Evolutionary conservation across 2,329 filamentous ascomycete species (phyloP), one percentile per base, ranked within the genome.

Genomic region (Venturia asperata): DNA sequence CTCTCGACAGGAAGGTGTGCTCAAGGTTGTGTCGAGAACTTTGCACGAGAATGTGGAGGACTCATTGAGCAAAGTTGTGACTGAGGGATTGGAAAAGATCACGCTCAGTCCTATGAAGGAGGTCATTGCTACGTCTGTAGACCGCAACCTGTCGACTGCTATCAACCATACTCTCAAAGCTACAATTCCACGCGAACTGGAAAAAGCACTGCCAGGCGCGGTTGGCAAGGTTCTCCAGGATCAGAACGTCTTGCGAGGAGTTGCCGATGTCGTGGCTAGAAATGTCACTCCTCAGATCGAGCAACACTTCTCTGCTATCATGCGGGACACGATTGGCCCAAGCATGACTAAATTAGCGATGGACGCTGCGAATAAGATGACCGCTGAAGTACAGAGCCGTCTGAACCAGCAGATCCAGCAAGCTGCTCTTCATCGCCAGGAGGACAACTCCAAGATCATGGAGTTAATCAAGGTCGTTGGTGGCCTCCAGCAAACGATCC

Each of bases 91-190:
- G 69, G 84, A 90, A 67, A 82, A 86, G 65, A 82, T 86, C 17
- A 85, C 97, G 56, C 80, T 96, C 63, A 93, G 94, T 13, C 81
- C 87, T 41, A 79, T 97, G 65, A 83, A 86, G 49, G 83, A 87
- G 63, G 81, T 87, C 52, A 86, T 90, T 17, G 82, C 85, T 56
- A 84, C 85, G 67, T 83, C 87, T 5, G 81, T 96, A 37, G 84
- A 88, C 64, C 87, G 89, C 67, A 86, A 90, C 72, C 80, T 97
- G 30, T 83, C 85, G 65, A 82, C 84, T 68, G 85, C 86, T 67
- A 77, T 97, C 65, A 83, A 85, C 68, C 82, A 85, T 61, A 83
- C 88, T 63, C 76, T 95, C 47, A 81, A 85, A n/a, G 81, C 82
- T 49, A 80, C 82, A 1, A 76, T 96, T 55, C 85, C 90, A 65